phyloP scores from a whole-genome alignment of 345 rosid species.

The Hevea brasiliensis region DNA sequence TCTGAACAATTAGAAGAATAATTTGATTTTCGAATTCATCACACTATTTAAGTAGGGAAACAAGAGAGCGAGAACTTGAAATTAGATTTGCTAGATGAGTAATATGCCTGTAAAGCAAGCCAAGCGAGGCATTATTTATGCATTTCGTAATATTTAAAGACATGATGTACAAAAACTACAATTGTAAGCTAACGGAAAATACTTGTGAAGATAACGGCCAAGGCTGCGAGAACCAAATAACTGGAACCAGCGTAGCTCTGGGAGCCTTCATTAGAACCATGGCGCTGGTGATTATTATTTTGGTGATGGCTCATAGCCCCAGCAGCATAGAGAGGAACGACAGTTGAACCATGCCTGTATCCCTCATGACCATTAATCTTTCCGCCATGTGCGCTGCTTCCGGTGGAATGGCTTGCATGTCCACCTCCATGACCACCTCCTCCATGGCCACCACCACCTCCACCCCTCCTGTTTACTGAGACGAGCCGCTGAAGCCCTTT shows the following conservation, averaged over 20 bases:
- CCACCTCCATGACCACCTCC: too few relatives aligned
- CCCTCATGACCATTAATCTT: background rate
- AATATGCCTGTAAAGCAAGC: too few relatives aligned
- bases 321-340: slow-evolving; percentile 28
- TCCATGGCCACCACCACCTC: too few relatives aligned
- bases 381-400: background rate
- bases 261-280: slow-evolving; percentile 6
- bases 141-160: too few relatives aligned
- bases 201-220: background rate
- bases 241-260: background rate
- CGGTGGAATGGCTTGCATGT: background rate
- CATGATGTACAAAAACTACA: too few relatives aligned
- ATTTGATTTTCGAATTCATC: too few relatives aligned
- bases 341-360: background rate
- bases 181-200: background rate
- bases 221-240: background rate
- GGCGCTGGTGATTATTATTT: background rate
- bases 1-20: too few relatives aligned
- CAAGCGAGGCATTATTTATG: too few relatives aligned
- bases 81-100: too few relatives aligned
- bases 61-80: too few relatives aligned
- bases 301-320: slow-evolving; percentile 16
- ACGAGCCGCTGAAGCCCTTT: background rate
- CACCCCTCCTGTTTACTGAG: slow-evolving; percentile 22
- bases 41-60: too few relatives aligned